A percentile compares a stretch with the other conserved stretches of the same genome.
Conservation (phyloP, 2,329 filamentous ascomycete genomes). For the Penicillium thymicola region DNA sequence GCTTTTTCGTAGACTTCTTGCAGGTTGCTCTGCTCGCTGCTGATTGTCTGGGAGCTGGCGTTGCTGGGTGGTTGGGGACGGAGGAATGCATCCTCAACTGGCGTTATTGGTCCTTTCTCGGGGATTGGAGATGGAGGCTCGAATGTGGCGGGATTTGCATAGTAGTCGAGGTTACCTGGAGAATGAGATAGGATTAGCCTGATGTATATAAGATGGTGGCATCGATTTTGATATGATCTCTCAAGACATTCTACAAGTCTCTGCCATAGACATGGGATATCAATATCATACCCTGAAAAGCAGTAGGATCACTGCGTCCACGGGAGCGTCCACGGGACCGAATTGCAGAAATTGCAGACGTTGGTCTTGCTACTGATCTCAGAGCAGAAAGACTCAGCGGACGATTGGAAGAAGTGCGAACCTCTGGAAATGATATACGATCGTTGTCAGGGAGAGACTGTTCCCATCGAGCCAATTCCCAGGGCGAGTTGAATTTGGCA, state of each 20-base stretch:
- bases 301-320: conserved; percentile 2
- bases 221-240: not conserved
- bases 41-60: conserved; percentile 2
- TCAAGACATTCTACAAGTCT: not conserved
- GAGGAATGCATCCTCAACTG: conserved; percentile 12
- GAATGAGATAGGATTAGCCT: not conserved
- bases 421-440: not conserved
- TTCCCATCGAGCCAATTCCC: too few relatives aligned
- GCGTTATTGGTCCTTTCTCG: conserved; percentile 16
- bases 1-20: conserved; percentile 21
- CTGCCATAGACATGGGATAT: not conserved
- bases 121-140: conserved; percentile 2
- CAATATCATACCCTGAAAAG: not conserved
- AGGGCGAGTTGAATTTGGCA: too few relatives aligned
- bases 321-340: conserved; percentile 8
- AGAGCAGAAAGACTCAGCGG: conserved; percentile 15
- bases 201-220: not conserved
- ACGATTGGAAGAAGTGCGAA: conserved; percentile 5
- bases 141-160: conserved; percentile 1
- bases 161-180: not conserved
- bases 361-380: conserved; percentile 6
- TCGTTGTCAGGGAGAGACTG: too few relatives aligned
- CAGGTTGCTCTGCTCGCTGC: conserved; percentile 12
- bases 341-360: conserved; percentile 1
- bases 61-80: conserved; percentile 7